A percentile compares a stretch with the other conserved stretches of the same genome.
These are phyloP conservation scores for Centella asiatica DNA, from an alignment of 129 eudicot genomes.

Conservation along the genomic window DNA sequence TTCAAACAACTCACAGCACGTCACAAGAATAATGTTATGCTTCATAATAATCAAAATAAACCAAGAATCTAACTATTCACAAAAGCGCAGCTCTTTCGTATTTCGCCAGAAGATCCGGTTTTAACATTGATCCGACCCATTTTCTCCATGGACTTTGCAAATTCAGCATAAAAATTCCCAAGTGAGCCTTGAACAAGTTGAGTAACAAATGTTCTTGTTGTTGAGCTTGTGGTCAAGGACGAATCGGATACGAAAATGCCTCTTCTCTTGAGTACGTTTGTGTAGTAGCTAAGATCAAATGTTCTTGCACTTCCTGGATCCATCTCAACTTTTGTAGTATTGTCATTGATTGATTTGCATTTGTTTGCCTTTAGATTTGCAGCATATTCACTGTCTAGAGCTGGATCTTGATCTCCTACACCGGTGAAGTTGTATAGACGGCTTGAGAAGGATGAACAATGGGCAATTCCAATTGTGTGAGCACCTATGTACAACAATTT, in stretches of 20 bases:
- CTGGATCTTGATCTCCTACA: constrained; percentile 57
- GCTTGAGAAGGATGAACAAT: constrained; percentile 48
- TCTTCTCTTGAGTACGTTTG: constrained; percentile 55
- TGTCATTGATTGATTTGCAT: constrained; percentile 47
- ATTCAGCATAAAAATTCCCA: constrained; percentile 42
- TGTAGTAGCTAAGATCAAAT: constrained; percentile 77
- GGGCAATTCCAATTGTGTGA: constrained; percentile 78
- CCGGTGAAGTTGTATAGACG: constrained; percentile 87
- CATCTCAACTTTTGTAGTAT: constrained; percentile 62
- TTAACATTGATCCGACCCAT: constrained; percentile 58
- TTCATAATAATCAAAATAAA: background rate
- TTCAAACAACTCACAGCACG: background rate
- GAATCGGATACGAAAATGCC: constrained; percentile 72
- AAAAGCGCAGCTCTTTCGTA: constrained; percentile 58
- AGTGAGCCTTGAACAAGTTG: constrained; percentile 51
- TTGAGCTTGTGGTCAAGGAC: constrained; percentile 46
- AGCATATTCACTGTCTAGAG: constrained; percentile 74
- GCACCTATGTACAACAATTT: constrained; percentile 35
- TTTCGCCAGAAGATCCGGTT: constrained; percentile 64
- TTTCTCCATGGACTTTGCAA: constrained; percentile 74
- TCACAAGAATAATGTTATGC: background rate
- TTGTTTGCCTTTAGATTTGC: constrained; percentile 47
- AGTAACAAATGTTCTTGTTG: constrained; percentile 34
- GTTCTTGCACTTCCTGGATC: constrained; percentile 81
- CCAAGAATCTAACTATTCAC: constrained; percentile 35